Conservation (phyloP, 257 asterid species). For the Misopates orontium region DNA sequence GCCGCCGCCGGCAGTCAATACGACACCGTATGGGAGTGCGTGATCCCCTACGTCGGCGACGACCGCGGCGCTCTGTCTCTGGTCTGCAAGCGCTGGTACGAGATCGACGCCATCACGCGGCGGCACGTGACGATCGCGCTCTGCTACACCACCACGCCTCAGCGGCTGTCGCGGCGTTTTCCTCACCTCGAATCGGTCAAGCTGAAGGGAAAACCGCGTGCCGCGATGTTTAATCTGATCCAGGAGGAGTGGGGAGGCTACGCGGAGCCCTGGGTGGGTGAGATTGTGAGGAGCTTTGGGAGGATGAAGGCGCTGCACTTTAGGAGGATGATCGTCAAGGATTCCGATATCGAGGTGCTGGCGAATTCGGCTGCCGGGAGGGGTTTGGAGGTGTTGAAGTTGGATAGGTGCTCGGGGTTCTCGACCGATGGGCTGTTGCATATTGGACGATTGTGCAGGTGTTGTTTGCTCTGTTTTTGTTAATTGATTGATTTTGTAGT, state of each 20-base stretch:
- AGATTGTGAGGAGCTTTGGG: conserved; percentile 42
- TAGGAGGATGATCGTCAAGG: conserved; percentile 76
- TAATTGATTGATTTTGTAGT: no score
- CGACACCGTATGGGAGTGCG: conserved; percentile 71
- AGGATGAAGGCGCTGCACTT: conserved; percentile 66
- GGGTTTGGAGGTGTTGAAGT: conserved; percentile 52
- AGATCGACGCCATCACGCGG: conserved; percentile 70
- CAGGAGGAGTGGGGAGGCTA: conserved; percentile 88
- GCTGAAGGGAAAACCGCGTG: conserved; percentile 88
- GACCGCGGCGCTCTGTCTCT: conserved; percentile 65
- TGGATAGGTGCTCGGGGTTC: conserved; percentile 88
- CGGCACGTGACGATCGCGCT: conserved; percentile 80
- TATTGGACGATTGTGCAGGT: conserved; percentile 64
- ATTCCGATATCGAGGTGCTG: conserved; percentile 67
- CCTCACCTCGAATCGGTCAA: conserved; percentile 73
- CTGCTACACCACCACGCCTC: conserved; percentile 70
- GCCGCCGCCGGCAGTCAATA: background rate
- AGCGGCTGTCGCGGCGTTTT: conserved; percentile 53
- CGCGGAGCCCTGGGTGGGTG: conserved; percentile 70
- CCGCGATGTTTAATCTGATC: conserved; percentile 79
- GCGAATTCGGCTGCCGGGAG: conserved; percentile 35
- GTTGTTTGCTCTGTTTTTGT: background rate
- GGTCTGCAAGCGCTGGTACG: conserved; percentile 58
- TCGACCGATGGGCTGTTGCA: conserved; percentile 68
- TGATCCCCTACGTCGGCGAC: conserved; percentile 65